A percentile compares a stretch with the other conserved stretches of the same genome.
phyloP scores from a whole-genome alignment of 2,329 filamentous ascomycete species.

The Fusarium metavorans region DNA sequence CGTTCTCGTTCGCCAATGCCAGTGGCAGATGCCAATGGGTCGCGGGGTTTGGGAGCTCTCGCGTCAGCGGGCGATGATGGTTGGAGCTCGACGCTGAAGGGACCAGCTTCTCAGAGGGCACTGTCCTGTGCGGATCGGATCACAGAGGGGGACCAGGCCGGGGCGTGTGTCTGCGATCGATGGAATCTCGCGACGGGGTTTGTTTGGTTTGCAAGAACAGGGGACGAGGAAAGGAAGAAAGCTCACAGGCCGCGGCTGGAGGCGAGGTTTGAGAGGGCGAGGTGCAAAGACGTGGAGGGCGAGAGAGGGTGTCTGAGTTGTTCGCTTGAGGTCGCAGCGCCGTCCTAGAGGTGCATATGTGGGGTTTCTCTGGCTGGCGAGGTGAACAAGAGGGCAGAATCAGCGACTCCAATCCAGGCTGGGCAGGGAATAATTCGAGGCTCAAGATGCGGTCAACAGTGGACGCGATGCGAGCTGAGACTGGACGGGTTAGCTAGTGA shows the following conservation, averaged over 20 bases:
- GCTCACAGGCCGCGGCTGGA: constrained; percentile 14
- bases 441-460: constrained; percentile 24
- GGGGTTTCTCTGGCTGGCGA: constrained; percentile 54
- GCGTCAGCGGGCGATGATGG: constrained; percentile 37
- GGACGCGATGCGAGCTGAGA: constrained; percentile 8
- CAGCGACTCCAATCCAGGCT: constrained; percentile 14
- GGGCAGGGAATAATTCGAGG: constrained; percentile 30
- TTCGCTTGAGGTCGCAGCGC: constrained; percentile 45
- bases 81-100: background rate
- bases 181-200: constrained; percentile 22
- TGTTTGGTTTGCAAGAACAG: constrained; percentile 15
- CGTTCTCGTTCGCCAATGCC: constrained; percentile 46
- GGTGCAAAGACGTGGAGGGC: constrained; percentile 26
- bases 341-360: constrained; percentile 44
- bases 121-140: background rate
- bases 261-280: constrained; percentile 24
- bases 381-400: constrained; percentile 14
- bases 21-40: constrained; percentile 27
- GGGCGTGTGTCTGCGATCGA: constrained; percentile 29
- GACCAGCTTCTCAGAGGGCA: background rate
- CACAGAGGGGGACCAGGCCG: constrained; percentile 12
- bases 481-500: constrained; percentile 20
- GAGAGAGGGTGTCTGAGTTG: constrained; percentile 49
- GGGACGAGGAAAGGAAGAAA: constrained; percentile 10
- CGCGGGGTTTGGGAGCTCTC: constrained; percentile 41